Conservation (phyloP, 805 yeast species). For the Wickerhamomyces mucosus region DNA sequence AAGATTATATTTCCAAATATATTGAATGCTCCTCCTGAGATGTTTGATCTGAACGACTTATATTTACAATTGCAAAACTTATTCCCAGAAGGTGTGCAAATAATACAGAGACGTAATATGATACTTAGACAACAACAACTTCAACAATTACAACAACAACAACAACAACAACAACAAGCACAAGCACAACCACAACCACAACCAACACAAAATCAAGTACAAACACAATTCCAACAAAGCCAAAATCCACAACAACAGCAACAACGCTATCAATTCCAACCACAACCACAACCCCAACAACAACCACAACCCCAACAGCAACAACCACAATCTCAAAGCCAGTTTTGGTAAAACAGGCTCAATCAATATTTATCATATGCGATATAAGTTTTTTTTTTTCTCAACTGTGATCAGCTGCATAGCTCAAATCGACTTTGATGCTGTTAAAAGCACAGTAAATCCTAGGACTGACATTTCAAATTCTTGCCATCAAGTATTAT, state of each 20-base stretch:
- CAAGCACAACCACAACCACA: neutral
- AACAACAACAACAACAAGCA: neutral
- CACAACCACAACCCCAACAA: neutral
- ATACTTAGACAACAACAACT: slow-evolving; percentile 7
- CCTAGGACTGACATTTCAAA: too few species aligned
- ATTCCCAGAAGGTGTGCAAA: slow-evolving; percentile 20
- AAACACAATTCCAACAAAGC: slow-evolving; percentile 1
- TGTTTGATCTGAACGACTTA: slow-evolving; percentile 16
- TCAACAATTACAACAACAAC: neutral
- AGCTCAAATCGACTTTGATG: too few species aligned
- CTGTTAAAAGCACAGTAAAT: too few species aligned
- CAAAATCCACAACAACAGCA: neutral
- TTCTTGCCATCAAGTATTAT: too few species aligned
- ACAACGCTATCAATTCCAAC: neutral
- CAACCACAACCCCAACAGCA: too few species aligned
- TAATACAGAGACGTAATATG: slow-evolving; percentile 11
- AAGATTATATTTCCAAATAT: slow-evolving; percentile 17
- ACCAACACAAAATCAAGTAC: neutral
- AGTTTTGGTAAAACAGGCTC: too few species aligned
- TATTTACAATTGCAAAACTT: slow-evolving; percentile 16
- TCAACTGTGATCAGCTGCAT: too few species aligned
- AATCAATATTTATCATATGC: too few species aligned
- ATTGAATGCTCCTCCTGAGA: slow-evolving; percentile 18
- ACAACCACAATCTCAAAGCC: too few species aligned
- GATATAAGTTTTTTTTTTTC: too few species aligned